Base-by-base conservation (phyloP, 208 protist genomes). In the Leishmania aethiopica region DNA sequence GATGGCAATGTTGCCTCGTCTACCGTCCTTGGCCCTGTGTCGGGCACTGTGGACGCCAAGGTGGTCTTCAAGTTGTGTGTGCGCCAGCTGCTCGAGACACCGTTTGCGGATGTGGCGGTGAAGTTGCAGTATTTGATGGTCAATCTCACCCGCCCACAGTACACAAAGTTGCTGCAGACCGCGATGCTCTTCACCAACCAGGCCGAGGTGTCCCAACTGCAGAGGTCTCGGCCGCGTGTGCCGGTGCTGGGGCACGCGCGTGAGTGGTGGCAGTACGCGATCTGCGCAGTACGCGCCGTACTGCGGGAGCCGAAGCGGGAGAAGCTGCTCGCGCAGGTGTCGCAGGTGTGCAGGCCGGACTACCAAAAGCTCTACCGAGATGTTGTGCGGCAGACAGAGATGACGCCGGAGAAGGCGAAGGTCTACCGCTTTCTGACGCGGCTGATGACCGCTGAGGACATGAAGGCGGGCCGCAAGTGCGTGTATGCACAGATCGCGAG, bases 201-300 rank as follows among this genome's bases (percentile, higher is more conserved):
- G 90, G 75, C 78, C 10, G 84, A 88, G 47, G 77, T 89, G 71
- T 81, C 73, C 47, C 82, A 87, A 60, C 42, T 93, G 57, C 59
- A 86, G 60, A 72, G 88, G 47, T 81, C 72, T 62, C 82, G 91
- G 35, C 92, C 93, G 22, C 81, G 80, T 13, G 87, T 92, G 42
- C 88, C 90, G 57, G 88, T 95, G 64, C 88, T 83, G 79, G 86
- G 86, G 22, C 32, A 95, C 80, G 88, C 93, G 22, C 55, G 78
- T n/a, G 83, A 81, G 71, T 96, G 95, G 92, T 97, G 93, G 93
- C 79, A 86, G 17, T 98, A 96, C 85, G 89, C 89, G 2, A 92
- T 91, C 59, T 80, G 86, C 4, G 83, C 88, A 0, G 91, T 96
- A 45, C 89, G 79, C 37, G 66, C 87, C 25, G 83, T 91, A 22